Conservation (phyloP, 2,329 filamentous ascomycete species). For the Biscogniauxia marginata region DNA sequence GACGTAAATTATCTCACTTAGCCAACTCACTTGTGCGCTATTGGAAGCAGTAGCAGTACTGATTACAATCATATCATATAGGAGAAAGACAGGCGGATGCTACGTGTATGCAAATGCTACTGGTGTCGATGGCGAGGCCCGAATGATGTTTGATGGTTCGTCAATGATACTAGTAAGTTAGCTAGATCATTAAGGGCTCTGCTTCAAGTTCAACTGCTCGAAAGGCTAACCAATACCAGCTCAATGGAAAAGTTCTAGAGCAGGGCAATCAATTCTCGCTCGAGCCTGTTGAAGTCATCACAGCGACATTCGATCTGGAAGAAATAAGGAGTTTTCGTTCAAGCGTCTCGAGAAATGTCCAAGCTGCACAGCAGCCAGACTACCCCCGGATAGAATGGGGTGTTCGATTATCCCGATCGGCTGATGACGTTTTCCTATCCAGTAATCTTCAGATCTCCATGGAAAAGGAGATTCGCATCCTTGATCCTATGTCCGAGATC, state of each 20-base stretch:
- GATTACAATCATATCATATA: too few relatives aligned
- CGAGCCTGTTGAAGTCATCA: conserved; percentile 13
- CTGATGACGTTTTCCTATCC: conserved; percentile 10
- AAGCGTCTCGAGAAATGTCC: conserved; percentile 9
- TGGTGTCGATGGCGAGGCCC: conserved; percentile 12
- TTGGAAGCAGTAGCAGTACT: too few relatives aligned
- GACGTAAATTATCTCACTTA: conserved; percentile 5
- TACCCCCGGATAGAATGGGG: conserved; percentile 12
- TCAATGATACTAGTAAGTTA: conserved; percentile 8
- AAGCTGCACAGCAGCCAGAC: conserved; percentile 13
- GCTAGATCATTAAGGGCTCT: too few relatives aligned
- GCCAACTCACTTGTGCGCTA: too few relatives aligned
- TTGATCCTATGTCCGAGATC: conserved; percentile 17
- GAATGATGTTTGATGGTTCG: conserved; percentile 15
- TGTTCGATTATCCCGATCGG: conserved; percentile 6
- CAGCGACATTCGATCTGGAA: conserved; percentile 12
- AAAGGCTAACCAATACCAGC: too few relatives aligned
- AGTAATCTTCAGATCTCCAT: conserved; percentile 6
- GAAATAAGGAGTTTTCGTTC: conserved; percentile 8
- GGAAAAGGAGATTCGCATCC: conserved; percentile 9
- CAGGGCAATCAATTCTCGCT: conserved; percentile 14
- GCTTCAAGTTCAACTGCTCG: too few relatives aligned
- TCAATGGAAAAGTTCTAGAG: conserved; percentile 9
- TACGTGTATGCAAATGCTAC: conserved; percentile 16
- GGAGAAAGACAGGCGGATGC: conserved; percentile 12